Base-by-base conservation (phyloP, 1,284 basidiomycete species). In the Cutaneotrichosporon sp. region DNA sequence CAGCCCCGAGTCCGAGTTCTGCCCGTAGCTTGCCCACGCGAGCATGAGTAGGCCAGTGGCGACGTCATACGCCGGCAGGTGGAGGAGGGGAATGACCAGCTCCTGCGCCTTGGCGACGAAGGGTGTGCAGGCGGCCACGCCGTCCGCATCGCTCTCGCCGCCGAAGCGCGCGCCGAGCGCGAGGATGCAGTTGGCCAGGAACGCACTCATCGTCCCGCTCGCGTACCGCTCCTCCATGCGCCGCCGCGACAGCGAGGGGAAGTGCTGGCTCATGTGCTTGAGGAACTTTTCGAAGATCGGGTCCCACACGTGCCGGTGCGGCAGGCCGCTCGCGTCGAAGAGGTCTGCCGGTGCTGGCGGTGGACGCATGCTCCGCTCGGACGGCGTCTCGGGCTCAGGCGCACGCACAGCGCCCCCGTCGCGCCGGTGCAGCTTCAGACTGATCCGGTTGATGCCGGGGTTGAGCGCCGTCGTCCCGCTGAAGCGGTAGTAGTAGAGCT, bases 31-130 rank as follows among this genome's bases (percentile, higher is more conserved):
- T 10, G 76, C 77, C 79, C 80, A 81, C 22, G 80, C 73, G 18
- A 82, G 70, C 10, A 79, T 64, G 1, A 82, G 64, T 11, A 82
- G 66, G 14, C 79, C 80, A 0, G 80, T 79, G 1, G 76, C 73
- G 3, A 75, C 75, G 60, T 82, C 81, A 33, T 72, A 73, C 0
- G 80, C 76, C 0, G 81, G 81, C 3, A 82, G 69, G 45, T 81
- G 80, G 22, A 82, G 58, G 1, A 81, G 68, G 1, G 81, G 80
- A 4, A 80, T 72, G 31, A 81, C 70, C 4, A 82, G 69, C 53
- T 81, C 77, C 62, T 81, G 79, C 0, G 81, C 81, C 65, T 80
- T 81, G n/a, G 80, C 77, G 50, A 81, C 76, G 63, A 81, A 82
- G 0, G 81, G 78, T 1, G 77, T 75, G 36, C 74, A 73, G 11